Base-by-base conservation (phyloP, 179 eudicot genomes). In the Sideroxylon spinosum region DNA sequence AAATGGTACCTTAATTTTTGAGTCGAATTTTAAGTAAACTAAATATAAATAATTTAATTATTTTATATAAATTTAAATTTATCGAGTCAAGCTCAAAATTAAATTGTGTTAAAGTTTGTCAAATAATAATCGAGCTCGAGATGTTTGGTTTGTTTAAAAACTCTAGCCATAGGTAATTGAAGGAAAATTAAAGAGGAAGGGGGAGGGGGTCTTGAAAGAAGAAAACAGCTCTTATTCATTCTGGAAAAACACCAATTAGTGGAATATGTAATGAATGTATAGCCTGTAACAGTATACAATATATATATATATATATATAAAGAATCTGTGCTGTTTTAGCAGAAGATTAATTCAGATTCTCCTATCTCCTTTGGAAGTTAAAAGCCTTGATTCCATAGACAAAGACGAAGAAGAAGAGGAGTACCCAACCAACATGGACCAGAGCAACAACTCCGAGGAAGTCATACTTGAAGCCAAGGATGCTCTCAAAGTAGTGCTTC, bases 331-430 rank as follows among this genome's bases (percentile, higher is more conserved):
- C 16, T 10, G 9, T 9, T 3, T 7, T 26, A 9, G 52, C 26
- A 2, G 37, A 50, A 37, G 11, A 11, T 68, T 68, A 66, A 29
- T 61, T 6, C 26, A 63, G 26, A 13, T 23, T 49, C 17, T 7
- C 19, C 73, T 64, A 89, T 83, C 92, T 79, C 23, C 70, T 84
- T n/a, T 87, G 92, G 78, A 87, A 89, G 78, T 89, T 89, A 63
- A 87, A 86, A 81, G 53, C 82, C 83, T 79, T 89, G 80, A 89
- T 87, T 25, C 81, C 82, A 44, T 77, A 89, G 60, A 88, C 89
- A 78, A 89, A 89, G 68, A 87, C 79, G 29, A 86, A 76, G 55
- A 81, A 64, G 78, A 89, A 89, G 48, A 87, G 68, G 70, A 87
- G 80, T 50, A 81, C 84, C 85, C 88, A 89, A 53, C 77, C 85